Evolutionary conservation across 2,329 filamentous ascomycete species (phyloP).

Genomic region (Sporothrix euskadiensis): DNA sequence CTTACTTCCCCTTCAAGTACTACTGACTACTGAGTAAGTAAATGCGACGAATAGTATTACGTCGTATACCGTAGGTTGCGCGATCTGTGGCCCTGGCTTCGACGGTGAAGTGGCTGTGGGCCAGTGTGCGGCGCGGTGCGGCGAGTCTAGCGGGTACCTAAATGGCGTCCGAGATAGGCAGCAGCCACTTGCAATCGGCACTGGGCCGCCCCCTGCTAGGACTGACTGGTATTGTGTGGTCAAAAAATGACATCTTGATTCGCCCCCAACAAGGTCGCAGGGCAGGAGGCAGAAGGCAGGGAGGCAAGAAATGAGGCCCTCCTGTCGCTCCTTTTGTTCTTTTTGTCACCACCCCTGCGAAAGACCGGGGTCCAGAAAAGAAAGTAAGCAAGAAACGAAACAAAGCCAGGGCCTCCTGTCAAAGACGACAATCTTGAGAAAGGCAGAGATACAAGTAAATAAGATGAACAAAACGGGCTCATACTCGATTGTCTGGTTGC

Average conservation of each 20-base stretch:
- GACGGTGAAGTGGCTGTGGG: background rate
- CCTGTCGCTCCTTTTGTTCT: no score
- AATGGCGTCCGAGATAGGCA: background rate
- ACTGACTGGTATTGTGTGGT: background rate
- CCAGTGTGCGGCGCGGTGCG: background rate
- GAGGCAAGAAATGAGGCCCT: no score
- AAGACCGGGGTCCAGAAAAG: no score
- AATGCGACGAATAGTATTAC: no score
- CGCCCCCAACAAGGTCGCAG: no score
- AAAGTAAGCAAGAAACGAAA: no score
- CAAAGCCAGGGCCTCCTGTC: no score
- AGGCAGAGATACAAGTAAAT: background rate
- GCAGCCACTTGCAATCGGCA: background rate
- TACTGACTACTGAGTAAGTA: no score
- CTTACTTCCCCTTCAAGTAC: background rate
- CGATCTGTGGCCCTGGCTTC: background rate
- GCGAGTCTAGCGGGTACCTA: background rate
- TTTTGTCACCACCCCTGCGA: no score
- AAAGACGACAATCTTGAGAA: background rate
- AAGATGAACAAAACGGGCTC: background rate
- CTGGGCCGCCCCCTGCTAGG: background rate
- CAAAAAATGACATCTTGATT: no score
- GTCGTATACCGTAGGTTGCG: no score
- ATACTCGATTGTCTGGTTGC: background rate
- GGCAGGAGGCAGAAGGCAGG: no score